Evolutionary conservation across 2,329 filamentous ascomycete species (phyloP).

Genomic region (Neofusicoccum sp.): DNA sequence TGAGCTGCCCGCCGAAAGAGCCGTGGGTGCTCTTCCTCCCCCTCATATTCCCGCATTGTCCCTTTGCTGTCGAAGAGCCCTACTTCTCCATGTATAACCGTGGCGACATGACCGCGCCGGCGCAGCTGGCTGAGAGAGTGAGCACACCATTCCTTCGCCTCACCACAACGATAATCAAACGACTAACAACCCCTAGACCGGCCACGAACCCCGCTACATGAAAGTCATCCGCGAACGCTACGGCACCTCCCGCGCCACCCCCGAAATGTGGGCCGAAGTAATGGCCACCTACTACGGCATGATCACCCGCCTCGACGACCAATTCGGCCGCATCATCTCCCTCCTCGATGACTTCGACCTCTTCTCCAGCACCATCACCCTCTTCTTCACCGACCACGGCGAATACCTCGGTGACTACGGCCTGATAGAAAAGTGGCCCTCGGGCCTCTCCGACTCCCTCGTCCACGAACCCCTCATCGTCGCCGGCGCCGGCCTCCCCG

Average conservation of each 20-base stretch:
- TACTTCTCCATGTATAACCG: slow-evolving; percentile 53
- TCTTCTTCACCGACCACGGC: slow-evolving; percentile 51
- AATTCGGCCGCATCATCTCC: slow-evolving; percentile 47
- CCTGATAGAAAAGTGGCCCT: slow-evolving; percentile 51
- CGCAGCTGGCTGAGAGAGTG: neutral
- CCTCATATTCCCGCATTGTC: slow-evolving; percentile 50
- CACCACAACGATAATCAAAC: too few relatives aligned
- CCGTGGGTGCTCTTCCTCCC: slow-evolving; percentile 51
- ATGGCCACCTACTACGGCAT: slow-evolving; percentile 53
- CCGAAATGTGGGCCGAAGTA: slow-evolving; percentile 48
- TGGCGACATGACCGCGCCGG: slow-evolving; percentile 26
- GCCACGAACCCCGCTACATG: slow-evolving; percentile 50
- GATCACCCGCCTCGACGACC: slow-evolving; percentile 50
- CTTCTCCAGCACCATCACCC: slow-evolving; percentile 45
- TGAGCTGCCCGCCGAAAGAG: slow-evolving; percentile 45
- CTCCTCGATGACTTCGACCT: slow-evolving; percentile 38
- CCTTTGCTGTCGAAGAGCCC: slow-evolving; percentile 52
- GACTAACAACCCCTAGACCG: slow-evolving; percentile 38
- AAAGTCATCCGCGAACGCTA: slow-evolving; percentile 42
- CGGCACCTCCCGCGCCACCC: slow-evolving; percentile 43
- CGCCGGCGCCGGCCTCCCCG: slow-evolving; percentile 45
- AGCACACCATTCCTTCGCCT: neutral
- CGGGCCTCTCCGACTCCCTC: slow-evolving; percentile 45
- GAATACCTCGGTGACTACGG: slow-evolving; percentile 53
- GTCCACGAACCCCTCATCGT: slow-evolving; percentile 50